phyloP scores from a whole-genome alignment of 1,139 yeast species.

The Candida dubliniensis region DNA sequence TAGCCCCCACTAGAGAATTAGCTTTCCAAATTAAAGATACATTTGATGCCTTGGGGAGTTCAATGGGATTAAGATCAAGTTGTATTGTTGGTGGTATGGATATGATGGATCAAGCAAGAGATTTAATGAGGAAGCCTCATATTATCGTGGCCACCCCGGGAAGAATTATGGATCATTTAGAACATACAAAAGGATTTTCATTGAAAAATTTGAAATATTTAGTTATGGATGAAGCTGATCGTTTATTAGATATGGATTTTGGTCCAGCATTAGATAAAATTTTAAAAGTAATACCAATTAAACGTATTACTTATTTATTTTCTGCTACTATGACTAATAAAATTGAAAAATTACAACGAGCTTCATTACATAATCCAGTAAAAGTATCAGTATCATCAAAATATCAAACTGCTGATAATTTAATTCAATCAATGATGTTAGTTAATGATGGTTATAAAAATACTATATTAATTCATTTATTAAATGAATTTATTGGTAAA shows the following conservation, averaged over 20 bases:
- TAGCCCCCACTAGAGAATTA: conserved; percentile 96
- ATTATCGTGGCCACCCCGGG: conserved; percentile 82
- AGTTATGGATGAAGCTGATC: conserved; percentile 97
- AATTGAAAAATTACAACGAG: conserved; percentile 91
- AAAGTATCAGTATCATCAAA: conserved; percentile 86
- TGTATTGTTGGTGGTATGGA: conserved; percentile 98
- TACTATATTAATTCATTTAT: conserved; percentile 76
- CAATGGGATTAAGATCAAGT: conserved; percentile 85
- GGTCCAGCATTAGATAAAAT: conserved; percentile 92
- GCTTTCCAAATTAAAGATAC: conserved; percentile 96
- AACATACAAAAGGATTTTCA: conserved; percentile 89
- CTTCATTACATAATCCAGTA: conserved; percentile 86
- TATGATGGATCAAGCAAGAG: conserved; percentile 96
- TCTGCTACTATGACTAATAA: conserved; percentile 97
- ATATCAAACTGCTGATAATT: conserved; percentile 90
- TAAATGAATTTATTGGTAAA: conserved; percentile 85
- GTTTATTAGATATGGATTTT: conserved; percentile 93
- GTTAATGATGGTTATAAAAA: conserved; percentile 92
- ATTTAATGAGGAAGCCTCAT: conserved; percentile 91
- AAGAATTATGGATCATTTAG: conserved; percentile 90
- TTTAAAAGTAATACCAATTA: conserved; percentile 78
- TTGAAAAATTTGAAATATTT: conserved; percentile 76
- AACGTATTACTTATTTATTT: conserved; percentile 83
- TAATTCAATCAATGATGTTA: conserved; percentile 85
- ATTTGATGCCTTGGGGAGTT: conserved; percentile 86